Percentiles rank a stretch among this genome's conserved stretches.
These are phyloP conservation scores for Extremus antarcticus DNA, from an alignment of 495 filamentous ascomycete species.

Conservation along the genomic window DNA sequence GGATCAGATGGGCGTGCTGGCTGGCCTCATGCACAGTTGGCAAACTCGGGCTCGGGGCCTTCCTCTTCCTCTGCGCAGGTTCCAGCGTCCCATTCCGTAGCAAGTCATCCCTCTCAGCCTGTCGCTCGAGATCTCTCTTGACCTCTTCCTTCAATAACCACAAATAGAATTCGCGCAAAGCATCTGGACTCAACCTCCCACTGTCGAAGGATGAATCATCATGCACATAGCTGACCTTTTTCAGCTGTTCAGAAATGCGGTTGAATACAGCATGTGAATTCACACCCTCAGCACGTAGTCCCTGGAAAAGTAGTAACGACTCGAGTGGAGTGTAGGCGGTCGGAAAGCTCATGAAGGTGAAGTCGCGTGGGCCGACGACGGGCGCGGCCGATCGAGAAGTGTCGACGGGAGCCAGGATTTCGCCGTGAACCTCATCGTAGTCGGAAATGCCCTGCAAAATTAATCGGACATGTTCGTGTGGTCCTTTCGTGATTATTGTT, in stretches of 20 bases:
- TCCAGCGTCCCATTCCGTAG: constrained; percentile 23
- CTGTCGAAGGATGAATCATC: constrained; percentile 58
- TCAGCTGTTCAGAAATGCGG: constrained; percentile 61
- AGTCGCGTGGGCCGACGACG: not conserved
- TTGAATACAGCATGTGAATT: constrained; percentile 45
- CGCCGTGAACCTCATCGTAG: not conserved
- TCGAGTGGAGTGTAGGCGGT: constrained; percentile 60
- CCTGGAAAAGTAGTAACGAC: constrained; percentile 79
- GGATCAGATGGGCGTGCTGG: constrained; percentile 55
- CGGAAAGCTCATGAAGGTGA: constrained; percentile 8
- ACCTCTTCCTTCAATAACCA: constrained; percentile 66
- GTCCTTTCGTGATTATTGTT: no score
- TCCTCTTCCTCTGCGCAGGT: constrained; percentile 9
- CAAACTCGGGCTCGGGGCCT: constrained; percentile 30
- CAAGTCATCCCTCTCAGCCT: not conserved
- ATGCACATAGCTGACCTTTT: constrained; percentile 57
- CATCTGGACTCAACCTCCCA: constrained; percentile 62
- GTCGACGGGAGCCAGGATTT: not conserved
- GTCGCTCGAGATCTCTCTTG: constrained; percentile 23
- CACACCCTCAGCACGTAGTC: constrained; percentile 56
- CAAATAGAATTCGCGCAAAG: constrained; percentile 66
- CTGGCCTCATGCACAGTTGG: constrained; percentile 52
- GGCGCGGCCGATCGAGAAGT: no score
- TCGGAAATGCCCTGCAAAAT: not conserved
- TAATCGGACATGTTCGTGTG: not conserved